Base-by-base conservation (phyloP, 176 grass and related monocot species). In the Musa beccarii region DNA sequence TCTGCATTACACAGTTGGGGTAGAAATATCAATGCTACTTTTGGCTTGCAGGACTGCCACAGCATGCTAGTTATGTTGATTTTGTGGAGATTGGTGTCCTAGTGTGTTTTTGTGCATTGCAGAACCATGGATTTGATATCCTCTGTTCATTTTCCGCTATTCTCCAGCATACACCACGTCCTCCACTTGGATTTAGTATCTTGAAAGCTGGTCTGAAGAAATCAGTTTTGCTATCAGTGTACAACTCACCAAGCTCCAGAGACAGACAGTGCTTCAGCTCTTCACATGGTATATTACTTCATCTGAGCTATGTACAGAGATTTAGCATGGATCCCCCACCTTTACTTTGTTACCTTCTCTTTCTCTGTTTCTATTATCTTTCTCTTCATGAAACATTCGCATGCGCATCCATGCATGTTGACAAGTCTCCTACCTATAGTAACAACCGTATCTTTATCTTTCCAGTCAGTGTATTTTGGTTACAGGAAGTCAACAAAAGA, bases 51-150 rank as follows among this genome's bases (percentile, higher is more conserved):
- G 94, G 94, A 16, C 75, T 97, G 21, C 84, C 85, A 23, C 85
- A 81, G 75, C 79, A 93, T 85, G 82, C 86, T 74, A 83, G 78
- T 68, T 80, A 76, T 72, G 89, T 76, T 78, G 90, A 93, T 69
- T 93, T 97, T 54, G 17, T 93, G 73, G 74, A 97, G 82, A 97
- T 97, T 23, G 94, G 94, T 16, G 84, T 87, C 72, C 81, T 97
- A 54, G 71, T 89, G 65, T 93, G 94, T 84, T 97, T 97, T 69
- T 97, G 90, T 82, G 90, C 94, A 56, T 89, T 97, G 62, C 94
- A 97, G 67, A 97, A 83, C 80, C 90, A 97, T 91, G 94, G 94
- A 75, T 93, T 90, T 83, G 88, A 97, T 79, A 97, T 97, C 87
- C 94, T 97, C 75, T 83, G 88, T 81, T 88, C 94, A n/a, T 82